Evolutionary conservation across 495 filamentous ascomycete genomes (phyloP).

Genomic region (Aspergillus biplanus): DNA sequence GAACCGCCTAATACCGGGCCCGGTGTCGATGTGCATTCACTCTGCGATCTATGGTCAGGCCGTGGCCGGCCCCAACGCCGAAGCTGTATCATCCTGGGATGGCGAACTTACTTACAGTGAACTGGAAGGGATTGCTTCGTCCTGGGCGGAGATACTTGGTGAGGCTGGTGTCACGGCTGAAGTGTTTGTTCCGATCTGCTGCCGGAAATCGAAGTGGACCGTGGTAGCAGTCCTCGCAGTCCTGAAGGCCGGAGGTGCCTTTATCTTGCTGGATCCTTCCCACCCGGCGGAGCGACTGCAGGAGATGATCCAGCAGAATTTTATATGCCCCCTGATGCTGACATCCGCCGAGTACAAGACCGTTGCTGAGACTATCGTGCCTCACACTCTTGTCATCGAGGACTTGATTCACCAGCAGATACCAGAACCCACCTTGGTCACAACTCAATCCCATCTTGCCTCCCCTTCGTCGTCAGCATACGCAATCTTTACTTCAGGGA

Average conservation of each 20-base stretch:
- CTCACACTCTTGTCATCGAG: conserved; percentile 13
- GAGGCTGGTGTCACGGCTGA: conserved; percentile 36
- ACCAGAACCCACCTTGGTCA: neutral
- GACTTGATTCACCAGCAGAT: conserved; percentile 5
- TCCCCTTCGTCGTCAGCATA: conserved; percentile 7
- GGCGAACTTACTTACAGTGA: conserved; percentile 27
- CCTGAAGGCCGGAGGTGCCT: conserved; percentile 51
- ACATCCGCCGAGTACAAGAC: neutral
- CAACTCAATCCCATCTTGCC: neutral
- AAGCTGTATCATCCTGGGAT: conserved; percentile 26
- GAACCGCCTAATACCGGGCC: conserved; percentile 21
- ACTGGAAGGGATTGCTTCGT: conserved; percentile 19
- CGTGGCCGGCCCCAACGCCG: neutral
- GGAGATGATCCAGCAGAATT: conserved; percentile 34
- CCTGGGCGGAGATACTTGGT: conserved; percentile 30
- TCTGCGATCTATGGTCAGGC: conserved; percentile 11
- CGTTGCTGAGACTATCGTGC: neutral
- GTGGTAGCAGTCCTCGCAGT: conserved; percentile 45
- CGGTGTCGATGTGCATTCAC: conserved; percentile 32
- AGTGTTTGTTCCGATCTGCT: conserved; percentile 44
- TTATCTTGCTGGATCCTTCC: conserved; percentile 46
- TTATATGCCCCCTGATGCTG: conserved; percentile 24
- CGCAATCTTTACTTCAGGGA: conserved; percentile 43
- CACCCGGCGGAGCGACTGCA: conserved; percentile 49
- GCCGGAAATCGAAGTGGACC: conserved; percentile 47